Base-by-base conservation (phyloP, 305 asterid species). In the Solanum aculeatissimum region DNA sequence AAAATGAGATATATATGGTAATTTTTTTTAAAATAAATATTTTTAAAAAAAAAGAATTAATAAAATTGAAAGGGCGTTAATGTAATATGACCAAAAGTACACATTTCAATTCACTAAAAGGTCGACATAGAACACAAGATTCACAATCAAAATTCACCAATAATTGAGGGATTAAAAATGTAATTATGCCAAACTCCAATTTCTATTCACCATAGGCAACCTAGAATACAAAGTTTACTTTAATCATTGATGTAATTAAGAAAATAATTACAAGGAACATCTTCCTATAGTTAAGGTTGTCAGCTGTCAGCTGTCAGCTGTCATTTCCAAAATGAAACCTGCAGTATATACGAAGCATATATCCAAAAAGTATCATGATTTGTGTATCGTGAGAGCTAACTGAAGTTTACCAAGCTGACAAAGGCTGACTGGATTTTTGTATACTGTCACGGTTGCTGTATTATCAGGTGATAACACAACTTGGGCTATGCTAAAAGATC, bases 401-500 rank as follows among this genome's bases (percentile, higher is more conserved):
- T 88, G 93, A 43, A 97, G 90, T 87, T 93, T 92, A 78, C 98
- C 97, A 43, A 90, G 91, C 87, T 94, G 95, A 87, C 97, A 93
- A 75, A 95, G 86, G 86, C 90, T 90, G 51, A 92, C 92, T 2
- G 96, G 98, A 82, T 95, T 94, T 85, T 92, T 94, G 91, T 93
- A 95, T 40, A 93, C 63, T 0, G 98, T 91, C 32, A 97, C 93
- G 78, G 71, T 92, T 0, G 97, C 96, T 91, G 91, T 88, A 12
- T 88, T 84, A 82, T 88, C 75, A 38, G 90, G 89, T 9, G 83
- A 87, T 81, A 93, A 85, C 85, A 86, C 88, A 8, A 92, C 97
- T 71, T 92, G 93, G 1, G 95, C 97, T 42, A 94, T 84, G 94
- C 95, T 92, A 89, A 90, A 94, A 71, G 95, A 85, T 85, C 92